Conservation (phyloP, 2,329 filamentous ascomycete species). For the Ophiosphaerella korrae region DNA sequence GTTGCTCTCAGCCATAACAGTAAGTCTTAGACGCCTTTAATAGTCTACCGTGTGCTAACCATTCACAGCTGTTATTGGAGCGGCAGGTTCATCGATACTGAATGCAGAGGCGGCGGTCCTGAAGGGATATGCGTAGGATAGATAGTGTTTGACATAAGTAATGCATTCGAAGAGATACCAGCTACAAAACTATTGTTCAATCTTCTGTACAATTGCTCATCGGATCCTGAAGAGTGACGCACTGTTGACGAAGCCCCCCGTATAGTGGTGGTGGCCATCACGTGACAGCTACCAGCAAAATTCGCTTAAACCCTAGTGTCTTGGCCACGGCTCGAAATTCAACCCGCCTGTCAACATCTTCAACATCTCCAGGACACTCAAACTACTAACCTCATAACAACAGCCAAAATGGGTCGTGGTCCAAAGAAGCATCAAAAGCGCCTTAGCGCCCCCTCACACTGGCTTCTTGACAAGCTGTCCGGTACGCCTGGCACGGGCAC, state of each 20-base stretch:
- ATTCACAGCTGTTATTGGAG: constrained; percentile 77
- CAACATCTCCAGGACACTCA: constrained; percentile 33
- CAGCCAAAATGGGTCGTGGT: constrained; percentile 68
- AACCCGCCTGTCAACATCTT: no score
- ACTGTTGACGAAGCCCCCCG: no score
- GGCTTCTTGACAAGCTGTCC: constrained; percentile 99
- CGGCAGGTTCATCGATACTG: constrained; percentile 92
- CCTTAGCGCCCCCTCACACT: constrained; percentile 98
- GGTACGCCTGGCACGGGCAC: constrained; percentile 56
- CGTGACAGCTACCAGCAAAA: no score
- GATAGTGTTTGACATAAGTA: neutral
- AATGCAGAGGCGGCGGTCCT: constrained; percentile 92
- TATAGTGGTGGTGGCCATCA: no score
- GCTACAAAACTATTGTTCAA: no score
- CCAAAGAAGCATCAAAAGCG: constrained; percentile 99
- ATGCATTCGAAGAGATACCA: neutral
- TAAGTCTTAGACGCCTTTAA: constrained; percentile 46
- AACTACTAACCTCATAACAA: constrained; percentile 44
- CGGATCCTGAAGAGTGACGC: no score
- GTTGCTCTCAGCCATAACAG: constrained; percentile 88
- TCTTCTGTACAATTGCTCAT: no score
- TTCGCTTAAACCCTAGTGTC: no score
- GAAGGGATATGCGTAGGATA: constrained; percentile 71
- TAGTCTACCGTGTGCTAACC: constrained; percentile 19
- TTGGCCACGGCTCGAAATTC: no score